phyloP scores from a whole-genome alignment of 495 filamentous ascomycete genomes.

The Pseudomonodictys pantanalensis region DNA sequence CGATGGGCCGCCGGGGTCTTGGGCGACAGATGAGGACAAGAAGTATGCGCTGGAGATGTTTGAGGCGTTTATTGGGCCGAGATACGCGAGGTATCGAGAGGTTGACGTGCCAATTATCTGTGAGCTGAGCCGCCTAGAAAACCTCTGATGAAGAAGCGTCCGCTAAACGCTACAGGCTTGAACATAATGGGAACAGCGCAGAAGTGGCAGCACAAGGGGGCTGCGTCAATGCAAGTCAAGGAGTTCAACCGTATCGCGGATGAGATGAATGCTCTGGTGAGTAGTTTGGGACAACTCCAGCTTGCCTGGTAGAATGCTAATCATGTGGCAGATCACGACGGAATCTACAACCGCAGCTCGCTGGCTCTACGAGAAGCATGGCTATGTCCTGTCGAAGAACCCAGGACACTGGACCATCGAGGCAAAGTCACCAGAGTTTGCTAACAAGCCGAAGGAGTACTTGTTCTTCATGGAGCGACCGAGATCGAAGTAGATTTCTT shows the following conservation, averaged over 20 bases:
- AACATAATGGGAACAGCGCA: background rate
- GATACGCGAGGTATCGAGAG: background rate
- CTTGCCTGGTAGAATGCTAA: background rate
- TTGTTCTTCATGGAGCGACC: constrained; percentile 12
- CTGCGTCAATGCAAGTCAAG: background rate
- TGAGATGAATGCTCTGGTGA: background rate
- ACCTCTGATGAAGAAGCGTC: background rate
- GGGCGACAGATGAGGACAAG: constrained; percentile 6
- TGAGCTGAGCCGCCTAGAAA: background rate
- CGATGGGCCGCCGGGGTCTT: constrained; percentile 13
- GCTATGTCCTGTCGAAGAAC: background rate
- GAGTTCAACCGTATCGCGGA: background rate
- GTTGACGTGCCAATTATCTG: constrained; percentile 1
- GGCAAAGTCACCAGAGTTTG: background rate
- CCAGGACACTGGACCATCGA: background rate
- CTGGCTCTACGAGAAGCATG: constrained; percentile 1
- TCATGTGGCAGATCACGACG: background rate
- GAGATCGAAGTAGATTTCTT: background rate
- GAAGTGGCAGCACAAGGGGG: background rate
- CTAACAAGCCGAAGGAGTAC: background rate
- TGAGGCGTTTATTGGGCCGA: background rate
- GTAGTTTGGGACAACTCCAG: background rate
- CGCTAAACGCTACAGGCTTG: background rate
- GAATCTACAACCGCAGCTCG: background rate
- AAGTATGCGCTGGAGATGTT: constrained; percentile 5